Evolutionary conservation across 2,329 filamentous ascomycete genomes (phyloP).

Genomic region (Alternaria metachromatica): DNA sequence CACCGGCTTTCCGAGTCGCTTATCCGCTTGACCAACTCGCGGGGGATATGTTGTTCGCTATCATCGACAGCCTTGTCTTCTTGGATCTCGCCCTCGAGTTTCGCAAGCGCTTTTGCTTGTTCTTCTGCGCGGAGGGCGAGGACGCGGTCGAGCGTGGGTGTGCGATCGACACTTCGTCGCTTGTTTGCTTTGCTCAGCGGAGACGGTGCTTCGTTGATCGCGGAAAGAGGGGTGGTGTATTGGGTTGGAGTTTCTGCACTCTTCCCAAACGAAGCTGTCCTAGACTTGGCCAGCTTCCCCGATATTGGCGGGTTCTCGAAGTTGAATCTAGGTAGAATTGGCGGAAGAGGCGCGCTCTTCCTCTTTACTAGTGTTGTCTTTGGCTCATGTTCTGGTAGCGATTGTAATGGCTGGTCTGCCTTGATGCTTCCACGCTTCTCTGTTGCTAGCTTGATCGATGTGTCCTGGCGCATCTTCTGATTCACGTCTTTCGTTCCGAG

Average conservation of each 20-base stretch:
- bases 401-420: neutral
- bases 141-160: conserved; percentile 1
- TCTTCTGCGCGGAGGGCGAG: neutral
- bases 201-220: neutral
- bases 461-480: neutral
- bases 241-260: neutral
- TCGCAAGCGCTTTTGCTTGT: conserved; percentile 1
- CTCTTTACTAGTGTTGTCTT: no score
- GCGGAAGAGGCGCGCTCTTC: neutral
- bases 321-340: no score
- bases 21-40: no score
- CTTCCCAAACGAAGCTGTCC: neutral
- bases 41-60: neutral
- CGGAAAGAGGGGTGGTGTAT: neutral
- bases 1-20: neutral
- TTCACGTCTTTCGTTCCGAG: neutral
- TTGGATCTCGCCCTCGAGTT: neutral
- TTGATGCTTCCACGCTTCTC: neutral
- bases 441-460: neutral
- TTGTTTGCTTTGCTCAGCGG: neutral
- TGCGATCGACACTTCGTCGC: neutral
- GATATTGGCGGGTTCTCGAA: neutral
- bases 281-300: neutral
- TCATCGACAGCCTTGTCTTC: fast-evolving
- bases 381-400: neutral